Percentiles rank a stretch among this genome's conserved stretches.
Conservation (phyloP, 2,329 filamentous ascomycete genomes). For the Ophiostoma sp. region DNA sequence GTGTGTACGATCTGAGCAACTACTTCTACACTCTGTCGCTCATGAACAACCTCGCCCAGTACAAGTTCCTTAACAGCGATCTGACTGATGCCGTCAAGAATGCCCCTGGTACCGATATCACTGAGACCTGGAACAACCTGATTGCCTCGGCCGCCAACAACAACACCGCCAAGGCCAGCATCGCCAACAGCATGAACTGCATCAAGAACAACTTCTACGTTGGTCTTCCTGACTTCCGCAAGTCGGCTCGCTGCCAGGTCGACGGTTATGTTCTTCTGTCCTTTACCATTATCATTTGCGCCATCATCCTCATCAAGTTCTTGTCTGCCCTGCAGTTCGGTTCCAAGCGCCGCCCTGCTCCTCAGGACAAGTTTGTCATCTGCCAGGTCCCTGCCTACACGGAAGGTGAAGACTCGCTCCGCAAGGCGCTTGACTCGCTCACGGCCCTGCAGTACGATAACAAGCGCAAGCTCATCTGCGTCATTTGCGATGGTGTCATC, state of each 20-base stretch:
- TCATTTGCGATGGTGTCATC: conserved; percentile 97
- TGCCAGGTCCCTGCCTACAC: conserved; percentile 98
- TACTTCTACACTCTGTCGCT: conserved; percentile 77
- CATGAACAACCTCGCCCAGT: conserved; percentile 55
- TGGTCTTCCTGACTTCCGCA: conserved; percentile 82
- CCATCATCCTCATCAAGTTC: conserved; percentile 85
- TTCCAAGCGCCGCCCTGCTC: conserved; percentile 81
- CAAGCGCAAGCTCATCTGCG: conserved; percentile 93
- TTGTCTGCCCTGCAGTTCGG: conserved; percentile 90
- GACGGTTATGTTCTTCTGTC: conserved; percentile 89
- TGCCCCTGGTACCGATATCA: conserved; percentile 80
- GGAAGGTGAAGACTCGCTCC: conserved; percentile 91
- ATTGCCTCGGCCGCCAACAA: conserved; percentile 56
- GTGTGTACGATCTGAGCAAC: conserved; percentile 85
- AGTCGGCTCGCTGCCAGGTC: conserved; percentile 72
- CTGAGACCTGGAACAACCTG: conserved; percentile 59
- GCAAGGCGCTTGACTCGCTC: conserved; percentile 90
- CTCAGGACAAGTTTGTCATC: conserved; percentile 98
- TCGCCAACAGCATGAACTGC: conserved; percentile 72
- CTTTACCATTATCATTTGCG: conserved; percentile 80
- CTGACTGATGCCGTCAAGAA: conserved; percentile 68
- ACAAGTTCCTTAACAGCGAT: conserved; percentile 70
- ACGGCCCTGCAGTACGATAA: conserved; percentile 96
- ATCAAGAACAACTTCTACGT: conserved; percentile 81
- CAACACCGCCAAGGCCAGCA: conserved; percentile 49